Base-by-base conservation (phyloP, 108 stramenopile species). In the Cylindrotheca closterium region DNA sequence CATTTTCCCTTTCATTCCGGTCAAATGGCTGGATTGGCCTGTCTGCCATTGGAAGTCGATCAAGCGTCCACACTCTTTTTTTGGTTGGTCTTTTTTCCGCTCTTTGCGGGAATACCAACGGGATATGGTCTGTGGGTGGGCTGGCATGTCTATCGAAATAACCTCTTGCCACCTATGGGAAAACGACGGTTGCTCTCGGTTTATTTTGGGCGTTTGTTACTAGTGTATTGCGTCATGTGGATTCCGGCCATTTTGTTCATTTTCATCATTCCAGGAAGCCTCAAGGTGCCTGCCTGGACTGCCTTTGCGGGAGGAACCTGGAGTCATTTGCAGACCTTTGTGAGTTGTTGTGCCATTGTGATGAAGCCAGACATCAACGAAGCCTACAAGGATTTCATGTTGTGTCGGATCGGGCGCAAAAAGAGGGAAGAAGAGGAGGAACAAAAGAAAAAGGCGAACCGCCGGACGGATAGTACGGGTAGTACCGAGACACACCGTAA, bases 141-240 rank as follows among this genome's bases (percentile, higher is more conserved):
- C n/a, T 56, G 27, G 8, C 54, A 45, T 24, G 23, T 56, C 54
- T 56, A 17, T 5, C 55, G 25, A 37, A 15, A 30, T 33, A 31
- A 58, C 3, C 57, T 67, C 18, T 21, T 67, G 24, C 67, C 67
- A 2, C 65, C 54, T 2, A 45, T 25, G 19, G 65, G 65, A 29
- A 54, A 45, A 30, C 45, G 57, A 7, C 37, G 68, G 17, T 21
- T 42, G 2, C 10, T 69, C 28, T 15, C 68, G 2, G 37, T 69
- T 12, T 69, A 54, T 28, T 60, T 69, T 51, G 31, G 26, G 8
- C 49, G 52, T 30, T n/a, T 68, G 2, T 19, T 60, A 2, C 2
- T 32, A 15, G 57, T 68, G 19, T 69, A 61, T 28, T 28, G 47
- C 17, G 23, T 64, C 51, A 64, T 71, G 70, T 71, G 70, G 70